Evolutionary conservation across 768 basidiomycete species (phyloP).

Genomic region (Candolleomyces aberdarensis): DNA sequence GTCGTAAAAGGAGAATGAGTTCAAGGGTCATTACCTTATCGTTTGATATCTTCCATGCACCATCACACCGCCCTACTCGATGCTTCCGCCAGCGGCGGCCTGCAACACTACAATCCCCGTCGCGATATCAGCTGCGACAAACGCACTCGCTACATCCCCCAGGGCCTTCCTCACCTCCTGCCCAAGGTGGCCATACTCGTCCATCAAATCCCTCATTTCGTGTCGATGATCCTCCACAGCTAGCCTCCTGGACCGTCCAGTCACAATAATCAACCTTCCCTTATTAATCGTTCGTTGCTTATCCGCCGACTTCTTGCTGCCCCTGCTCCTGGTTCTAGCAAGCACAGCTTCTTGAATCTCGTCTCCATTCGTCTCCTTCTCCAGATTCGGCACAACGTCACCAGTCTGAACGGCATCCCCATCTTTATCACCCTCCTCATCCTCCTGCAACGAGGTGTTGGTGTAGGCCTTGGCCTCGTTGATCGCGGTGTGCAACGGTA

Average conservation of each 20-base stretch:
- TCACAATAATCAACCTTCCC: conserved; percentile 49
- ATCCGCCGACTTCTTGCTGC: background rate
- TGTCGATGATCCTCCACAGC: conserved; percentile 65
- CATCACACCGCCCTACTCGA: background rate
- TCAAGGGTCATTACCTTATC: background rate
- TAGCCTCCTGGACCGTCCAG: conserved; percentile 73
- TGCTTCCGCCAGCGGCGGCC: conserved; percentile 29
- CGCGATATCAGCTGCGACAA: conserved; percentile 60
- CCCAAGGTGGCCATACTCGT: conserved; percentile 50
- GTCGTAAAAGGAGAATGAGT: background rate
- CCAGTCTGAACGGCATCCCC: background rate
- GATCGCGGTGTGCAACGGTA: conserved; percentile 59
- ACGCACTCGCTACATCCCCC: conserved; percentile 79
- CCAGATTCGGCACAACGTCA: background rate
- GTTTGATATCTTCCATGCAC: background rate
- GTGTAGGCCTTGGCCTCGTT: conserved; percentile 34
- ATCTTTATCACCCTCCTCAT: conserved; percentile 3
- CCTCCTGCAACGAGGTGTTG: background rate
- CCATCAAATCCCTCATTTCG: conserved; percentile 55
- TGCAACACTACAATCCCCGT: conserved; percentile 69
- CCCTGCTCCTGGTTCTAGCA: too few relatives aligned
- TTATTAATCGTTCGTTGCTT: conserved; percentile 16
- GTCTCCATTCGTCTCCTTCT: background rate
- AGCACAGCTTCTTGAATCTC: background rate
- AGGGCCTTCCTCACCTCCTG: conserved; percentile 76